These are phyloP conservation scores for Ganoderma lucidum DNA, from an alignment of 1,284 basidiomycete genomes.

Conservation along the genomic window DNA sequence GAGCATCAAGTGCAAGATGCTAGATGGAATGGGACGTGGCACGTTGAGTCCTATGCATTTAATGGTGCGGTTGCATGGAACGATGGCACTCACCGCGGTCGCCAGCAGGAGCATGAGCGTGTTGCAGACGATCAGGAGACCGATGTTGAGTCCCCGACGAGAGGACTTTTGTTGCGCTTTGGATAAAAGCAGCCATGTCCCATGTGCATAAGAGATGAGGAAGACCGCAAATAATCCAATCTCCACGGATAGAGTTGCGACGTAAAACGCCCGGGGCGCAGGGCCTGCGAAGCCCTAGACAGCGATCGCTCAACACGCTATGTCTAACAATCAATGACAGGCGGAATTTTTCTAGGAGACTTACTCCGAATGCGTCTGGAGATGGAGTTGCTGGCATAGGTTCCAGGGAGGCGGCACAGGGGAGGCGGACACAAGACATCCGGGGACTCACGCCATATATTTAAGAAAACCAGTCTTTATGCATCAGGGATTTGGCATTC, in stretches of 20 bases:
- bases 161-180: neutral
- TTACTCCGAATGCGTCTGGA: slow-evolving; percentile 2
- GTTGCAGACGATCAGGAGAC: neutral
- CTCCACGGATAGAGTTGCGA: neutral
- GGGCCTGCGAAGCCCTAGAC: neutral
- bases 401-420: neutral
- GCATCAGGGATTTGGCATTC: neutral
- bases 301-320: neutral
- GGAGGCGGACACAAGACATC: neutral
- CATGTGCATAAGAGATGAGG: neutral
- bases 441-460: neutral
- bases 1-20: neutral
- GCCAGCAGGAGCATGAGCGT: slow-evolving; percentile 4
- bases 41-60: neutral
- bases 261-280: neutral
- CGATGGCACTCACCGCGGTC: neutral
- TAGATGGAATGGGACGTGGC: neutral
- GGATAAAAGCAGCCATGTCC: neutral
- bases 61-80: neutral
- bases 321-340: neutral
- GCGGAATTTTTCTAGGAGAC: neutral
- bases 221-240: neutral
- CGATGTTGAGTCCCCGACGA: neutral
- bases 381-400: neutral
- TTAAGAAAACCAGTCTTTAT: neutral